Evolutionary conservation across 148 eudicot species (phyloP), one percentile per base, ranked within the genome.

Genomic region (Rhododendron mucronatum): DNA sequence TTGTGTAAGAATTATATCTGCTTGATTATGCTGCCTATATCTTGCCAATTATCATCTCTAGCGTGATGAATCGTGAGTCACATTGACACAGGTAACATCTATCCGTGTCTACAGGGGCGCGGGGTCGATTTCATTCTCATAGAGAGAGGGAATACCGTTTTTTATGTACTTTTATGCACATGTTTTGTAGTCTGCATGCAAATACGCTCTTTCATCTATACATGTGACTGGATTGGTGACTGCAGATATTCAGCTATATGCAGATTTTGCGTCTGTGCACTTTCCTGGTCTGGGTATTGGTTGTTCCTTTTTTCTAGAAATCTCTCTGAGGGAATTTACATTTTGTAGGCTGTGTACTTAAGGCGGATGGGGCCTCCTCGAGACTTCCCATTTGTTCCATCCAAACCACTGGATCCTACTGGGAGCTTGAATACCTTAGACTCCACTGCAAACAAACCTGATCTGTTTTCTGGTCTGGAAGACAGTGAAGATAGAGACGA

Each of bases 301-400:
- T 30, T 5, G 35, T 5, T 77, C 57, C 21, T 61, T 78, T 35
- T 41, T n/a, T 37, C 13, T 21, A 23, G n/a, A 28, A 63, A 61
- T 57, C 75, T 82, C 59, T 78, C 67, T 87, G 26, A 87, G 30
- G 47, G 75, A 81, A 45, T 84, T 89, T 37, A 55, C 81, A 50
- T 47, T 86, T 82, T 89, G 41, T 89, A 97, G 99, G 98, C 96
- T 50, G 99, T 97, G 18, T 97, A 94, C 91, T 93, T 97, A 86
- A 94, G 94, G 91, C 93, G 91, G 80, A 90, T 47, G 86, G 90
- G 80, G 63, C 89, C 83, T 88, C 84, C 96, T 82, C 89, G 83
- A 86, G 89, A 89, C 84, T 85, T 88, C 65, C 85, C 96, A 63
- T 79, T 91, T 86, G 82, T 89, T 85, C 91, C 93, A 61, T 90